Evolutionary conservation across 2,329 filamentous ascomycete genomes (phyloP), one percentile per base, ranked within the genome.

Genomic region (Hypoxylon sp.): DNA sequence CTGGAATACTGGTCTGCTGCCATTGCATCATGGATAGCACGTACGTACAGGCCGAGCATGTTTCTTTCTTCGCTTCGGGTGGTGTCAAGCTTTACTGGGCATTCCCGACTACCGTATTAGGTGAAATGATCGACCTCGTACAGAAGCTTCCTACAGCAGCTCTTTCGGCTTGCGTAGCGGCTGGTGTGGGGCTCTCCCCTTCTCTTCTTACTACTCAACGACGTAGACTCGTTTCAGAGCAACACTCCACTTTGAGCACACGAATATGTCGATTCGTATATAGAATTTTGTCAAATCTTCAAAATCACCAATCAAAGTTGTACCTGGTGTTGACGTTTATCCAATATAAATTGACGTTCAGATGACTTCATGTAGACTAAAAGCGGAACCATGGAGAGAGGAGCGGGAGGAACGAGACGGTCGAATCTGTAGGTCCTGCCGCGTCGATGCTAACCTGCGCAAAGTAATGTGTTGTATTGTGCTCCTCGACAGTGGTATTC

Each of bases 61-160:
- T 15, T 43, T 4, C 41, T 13, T 22, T 24, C 13, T n/a, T n/a
- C n/a, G n/a, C 11, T 46, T 41, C 37, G 19, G 41, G 41, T 47
- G 24, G 15, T 47, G 44, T 47, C 44, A 47, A 28, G 44, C 44
- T 47, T 47, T 47, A 26, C 44, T 28, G 22, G 22, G 44, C 22
- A 47, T 17, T 3, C 3, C n/a, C 44, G 22, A 47, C 44, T 47
- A 17, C 22, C 15, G 22, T 46, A 24, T 46, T 13, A 17, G 24
- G 44, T 6, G 24, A 47, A 47, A 28, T 47, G 44, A 47, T 26
- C 22, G 22, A 28, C 44, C 22, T 26, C 22, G 13, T 46, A 28
- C 43, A 46, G 43, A 13, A 4, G 10, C 44, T 15, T 26, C 22
- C 3, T 46, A 47, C 44, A 47, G 44, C 13, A 47, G 44, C 22